Conservation (phyloP, 495 filamentous ascomycete genomes). For the Podospora pseudoanserina region DNA sequence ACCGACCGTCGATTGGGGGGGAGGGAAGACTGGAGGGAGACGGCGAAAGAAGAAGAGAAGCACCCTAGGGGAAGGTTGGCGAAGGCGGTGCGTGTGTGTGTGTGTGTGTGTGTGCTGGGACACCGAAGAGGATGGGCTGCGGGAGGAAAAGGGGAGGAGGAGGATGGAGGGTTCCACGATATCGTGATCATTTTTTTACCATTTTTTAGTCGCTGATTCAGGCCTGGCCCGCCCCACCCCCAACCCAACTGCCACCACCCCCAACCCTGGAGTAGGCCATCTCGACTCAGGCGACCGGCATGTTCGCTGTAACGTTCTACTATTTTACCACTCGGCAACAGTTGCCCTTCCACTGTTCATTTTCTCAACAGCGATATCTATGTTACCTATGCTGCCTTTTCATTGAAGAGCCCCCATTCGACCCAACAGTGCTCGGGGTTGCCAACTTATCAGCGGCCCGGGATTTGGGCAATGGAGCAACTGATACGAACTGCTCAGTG, state of each 20-base stretch:
- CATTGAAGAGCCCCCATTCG: neutral
- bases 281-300: neutral
- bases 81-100: constrained; percentile 38
- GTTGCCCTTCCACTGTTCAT: neutral
- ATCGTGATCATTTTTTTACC: constrained; percentile 31
- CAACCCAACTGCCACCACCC: neutral
- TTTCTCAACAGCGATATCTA: neutral
- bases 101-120: constrained; percentile 22
- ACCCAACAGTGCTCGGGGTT: neutral
- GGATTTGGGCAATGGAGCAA: neutral
- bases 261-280: neutral
- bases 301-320: neutral
- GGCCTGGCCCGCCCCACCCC: constrained; percentile 13
- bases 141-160: constrained; percentile 13
- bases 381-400: neutral
- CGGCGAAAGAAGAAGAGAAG: constrained; percentile 37
- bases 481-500: neutral
- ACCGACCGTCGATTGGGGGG: constrained; percentile 24
- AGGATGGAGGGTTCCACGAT: constrained; percentile 28
- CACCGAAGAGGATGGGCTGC: constrained; percentile 12
- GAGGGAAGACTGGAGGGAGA: constrained; percentile 20
- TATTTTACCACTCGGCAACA: neutral
- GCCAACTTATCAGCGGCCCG: neutral
- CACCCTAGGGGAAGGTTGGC: constrained; percentile 35
- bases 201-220: constrained; percentile 32